phyloP scores from a whole-genome alignment of 306 rosid species.

The Cucurbita pepo region DNA sequence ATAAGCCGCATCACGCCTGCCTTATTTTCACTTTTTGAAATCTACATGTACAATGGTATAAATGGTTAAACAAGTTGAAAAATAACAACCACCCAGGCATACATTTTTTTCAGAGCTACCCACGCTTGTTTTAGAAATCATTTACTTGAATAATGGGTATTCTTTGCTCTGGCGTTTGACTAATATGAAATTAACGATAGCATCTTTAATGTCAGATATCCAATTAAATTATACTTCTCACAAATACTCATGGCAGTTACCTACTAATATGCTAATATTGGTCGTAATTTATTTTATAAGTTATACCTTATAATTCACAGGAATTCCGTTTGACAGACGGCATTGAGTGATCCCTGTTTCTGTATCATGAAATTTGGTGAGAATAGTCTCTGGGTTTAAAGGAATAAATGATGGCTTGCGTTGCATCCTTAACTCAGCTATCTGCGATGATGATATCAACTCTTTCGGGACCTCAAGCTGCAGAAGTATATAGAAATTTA shows the following conservation, averaged over 20 bases:
- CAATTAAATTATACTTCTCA: neutral
- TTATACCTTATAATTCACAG: conserved; percentile 85
- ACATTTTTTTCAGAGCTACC: neutral
- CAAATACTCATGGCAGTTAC: neutral
- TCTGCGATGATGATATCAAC: conserved; percentile 46
- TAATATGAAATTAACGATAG: neutral
- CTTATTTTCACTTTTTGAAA: conserved; percentile 75
- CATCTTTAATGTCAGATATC: neutral
- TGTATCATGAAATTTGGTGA: conserved; percentile 49
- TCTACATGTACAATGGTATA: conserved; percentile 23
- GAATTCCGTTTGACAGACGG: conserved; percentile 81
- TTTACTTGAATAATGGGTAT: neutral
- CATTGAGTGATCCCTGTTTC: conserved; percentile 81
- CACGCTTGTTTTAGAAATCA: neutral
- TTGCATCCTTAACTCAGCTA: conserved; percentile 57
- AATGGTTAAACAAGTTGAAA: neutral
- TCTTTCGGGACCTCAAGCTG: conserved; percentile 98
- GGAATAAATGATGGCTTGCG: conserved; percentile 57
- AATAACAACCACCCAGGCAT: neutral
- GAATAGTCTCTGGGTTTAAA: conserved; percentile 33
- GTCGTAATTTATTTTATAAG: neutral
- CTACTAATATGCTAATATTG: neutral
- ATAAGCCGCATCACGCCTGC: conserved; percentile 97
- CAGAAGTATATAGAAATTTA: neutral
- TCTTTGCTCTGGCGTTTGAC: neutral